phyloP scores from a whole-genome alignment of 805 yeast genomes.

The Candida mattraensis region DNA sequence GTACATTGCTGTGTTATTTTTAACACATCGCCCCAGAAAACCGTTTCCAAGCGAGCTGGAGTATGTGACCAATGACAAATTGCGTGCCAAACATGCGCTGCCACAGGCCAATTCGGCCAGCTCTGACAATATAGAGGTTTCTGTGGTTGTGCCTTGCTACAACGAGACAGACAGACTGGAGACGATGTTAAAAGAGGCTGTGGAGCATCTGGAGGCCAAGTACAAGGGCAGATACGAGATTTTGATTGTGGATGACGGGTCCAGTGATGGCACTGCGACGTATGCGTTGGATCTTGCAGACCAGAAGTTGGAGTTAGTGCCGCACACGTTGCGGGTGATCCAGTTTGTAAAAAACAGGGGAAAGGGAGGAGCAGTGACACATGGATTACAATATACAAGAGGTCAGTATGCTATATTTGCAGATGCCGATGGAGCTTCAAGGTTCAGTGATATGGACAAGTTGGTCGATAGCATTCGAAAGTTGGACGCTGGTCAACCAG shows the following conservation, averaged over 20 bases:
- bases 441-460: slow-evolving; percentile 64
- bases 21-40: slow-evolving; percentile 65
- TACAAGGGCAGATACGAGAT: slow-evolving; percentile 60
- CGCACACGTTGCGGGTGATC: slow-evolving; percentile 70
- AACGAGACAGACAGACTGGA: slow-evolving; percentile 78
- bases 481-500: slow-evolving; percentile 22
- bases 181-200: slow-evolving; percentile 69
- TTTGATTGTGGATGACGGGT: slow-evolving; percentile 88
- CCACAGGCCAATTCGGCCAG: slow-evolving; percentile 35
- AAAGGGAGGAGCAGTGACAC: slow-evolving; percentile 95
- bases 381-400: slow-evolving; percentile 75
- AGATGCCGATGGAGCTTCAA: slow-evolving; percentile 97
- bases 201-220: slow-evolving; percentile 45
- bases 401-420: slow-evolving; percentile 84
- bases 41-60: slow-evolving; percentile 52
- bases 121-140: slow-evolving; percentile 49
- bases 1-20: slow-evolving; percentile 42
- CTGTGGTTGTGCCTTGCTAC: slow-evolving; percentile 91
- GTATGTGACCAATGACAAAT: slow-evolving; percentile 49
- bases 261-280: slow-evolving; percentile 74
- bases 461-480: slow-evolving; percentile 45
- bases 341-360: slow-evolving; percentile 78
- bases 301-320: slow-evolving; percentile 43
- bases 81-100: slow-evolving; percentile 32
- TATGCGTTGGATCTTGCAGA: slow-evolving; percentile 69